Evolutionary conservation across 805 yeast genomes (phyloP), one percentile per base, ranked within the genome.

Genomic region (Candida lessepsii): DNA sequence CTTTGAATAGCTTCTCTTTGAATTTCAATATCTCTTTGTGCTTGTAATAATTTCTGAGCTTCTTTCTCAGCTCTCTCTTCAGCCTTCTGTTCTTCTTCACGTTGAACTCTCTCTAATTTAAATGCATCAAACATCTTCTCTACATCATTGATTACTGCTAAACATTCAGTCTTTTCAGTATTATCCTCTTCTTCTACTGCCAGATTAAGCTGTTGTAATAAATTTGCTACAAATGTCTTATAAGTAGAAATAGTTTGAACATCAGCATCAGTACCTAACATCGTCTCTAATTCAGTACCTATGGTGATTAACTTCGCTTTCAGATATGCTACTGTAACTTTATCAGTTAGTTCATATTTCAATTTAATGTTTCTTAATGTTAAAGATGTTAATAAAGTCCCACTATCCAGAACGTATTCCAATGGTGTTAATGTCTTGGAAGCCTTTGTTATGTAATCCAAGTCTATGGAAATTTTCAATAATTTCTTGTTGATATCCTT

Each of bases 51-150:
- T 32, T 11, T 17, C 15, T 24, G 10, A 21, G 25, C 25, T 31
- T 31, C 35, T 7, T 17, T 27, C 23, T 18, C 14, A n/a, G 13
- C 13, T 13, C n/a, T 16, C 13, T n/a, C 10, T 20, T 32, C 24
- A 20, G 37, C 17, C 21, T 23, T 17, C 5, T 31, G 29, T 25
- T 27, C 26, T 18, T 37, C 17, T 1, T 35, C 35, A 26, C 20
- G 11, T 19, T 36, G 44, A 21, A 40, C 37, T 24, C 32, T 39
- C 37, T 69, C 73, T 28, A 65, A 47, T 44, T 65, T 68, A 49
- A 58, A 68, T 0, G 78, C 73, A 33, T 80, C 82, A 56, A 80
- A 83, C 88, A 83, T 83, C 48, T 79, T 74, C 52, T 83, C 89
- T 60, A 83, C 81, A 48, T 83, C 89, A 44, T 72, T 71, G 20